Evolutionary conservation across 805 yeast genomes (phyloP).

Genomic region (Cephaloascus fragrans): DNA sequence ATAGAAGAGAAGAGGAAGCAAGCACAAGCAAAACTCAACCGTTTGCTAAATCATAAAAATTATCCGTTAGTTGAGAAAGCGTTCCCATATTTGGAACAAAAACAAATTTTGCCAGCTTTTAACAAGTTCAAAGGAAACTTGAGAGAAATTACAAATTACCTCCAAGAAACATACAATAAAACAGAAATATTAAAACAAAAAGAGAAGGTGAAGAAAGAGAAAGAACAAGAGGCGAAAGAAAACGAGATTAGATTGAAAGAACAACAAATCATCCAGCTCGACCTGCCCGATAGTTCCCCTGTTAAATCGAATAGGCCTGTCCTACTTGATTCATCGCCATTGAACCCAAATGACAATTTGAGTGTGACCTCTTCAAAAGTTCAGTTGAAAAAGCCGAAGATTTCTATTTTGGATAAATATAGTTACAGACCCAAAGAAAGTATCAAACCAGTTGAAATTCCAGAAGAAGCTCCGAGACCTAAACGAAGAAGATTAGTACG

Average conservation of each 20-base stretch:
- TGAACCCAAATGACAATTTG: background rate
- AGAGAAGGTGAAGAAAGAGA: conserved; percentile 1
- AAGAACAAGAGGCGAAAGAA: conserved; percentile 1
- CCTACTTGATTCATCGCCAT: background rate
- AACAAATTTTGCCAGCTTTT: conserved; percentile 29
- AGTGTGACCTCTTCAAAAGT: conserved; percentile 24
- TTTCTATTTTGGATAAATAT: conserved; percentile 33
- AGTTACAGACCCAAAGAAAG: conserved; percentile 20
- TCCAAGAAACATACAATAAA: conserved; percentile 22
- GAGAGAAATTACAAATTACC: conserved; percentile 26
- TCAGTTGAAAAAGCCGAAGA: conserved; percentile 24
- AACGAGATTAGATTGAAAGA: background rate
- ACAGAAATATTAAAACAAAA: conserved; percentile 10
- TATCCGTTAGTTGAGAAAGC: background rate
- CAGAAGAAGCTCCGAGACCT: conserved; percentile 7
- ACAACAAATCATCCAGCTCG: conserved; percentile 10
- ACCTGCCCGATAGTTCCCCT: conserved; percentile 10
- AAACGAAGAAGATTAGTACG: conserved; percentile 27
- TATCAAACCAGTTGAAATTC: conserved; percentile 15
- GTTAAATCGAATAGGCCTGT: conserved; percentile 5
- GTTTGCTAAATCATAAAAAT: conserved; percentile 1
- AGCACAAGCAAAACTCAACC: background rate
- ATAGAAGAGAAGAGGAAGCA: conserved; percentile 3
- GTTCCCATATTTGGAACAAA: conserved; percentile 27
- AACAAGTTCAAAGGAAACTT: conserved; percentile 32